Conservation (phyloP, 2,329 filamentous ascomycete genomes). For the Botrytis elliptica region DNA sequence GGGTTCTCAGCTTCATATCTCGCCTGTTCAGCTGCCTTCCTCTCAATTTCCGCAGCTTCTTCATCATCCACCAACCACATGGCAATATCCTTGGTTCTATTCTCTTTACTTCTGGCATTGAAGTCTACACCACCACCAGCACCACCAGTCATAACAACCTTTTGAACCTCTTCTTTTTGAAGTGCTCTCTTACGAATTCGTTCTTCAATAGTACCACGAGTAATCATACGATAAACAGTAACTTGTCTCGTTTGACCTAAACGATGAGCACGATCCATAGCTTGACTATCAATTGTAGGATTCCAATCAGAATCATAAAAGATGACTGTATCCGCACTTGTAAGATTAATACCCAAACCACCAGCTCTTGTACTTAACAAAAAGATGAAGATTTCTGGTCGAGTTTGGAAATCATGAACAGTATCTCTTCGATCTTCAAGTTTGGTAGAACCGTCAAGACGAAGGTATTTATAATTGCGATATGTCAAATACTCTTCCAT, state of each 20-base stretch:
- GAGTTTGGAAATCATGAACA: conserved; percentile 92
- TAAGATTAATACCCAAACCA: conserved; percentile 97
- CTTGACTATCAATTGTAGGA: conserved; percentile 96
- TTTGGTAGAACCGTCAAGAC: conserved; percentile 94
- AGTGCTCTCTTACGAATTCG: conserved; percentile 94
- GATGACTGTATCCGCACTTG: conserved; percentile 94
- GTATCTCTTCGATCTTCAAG: conserved; percentile 95
- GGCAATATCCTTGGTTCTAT: conserved; percentile 95
- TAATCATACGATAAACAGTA: conserved; percentile 96
- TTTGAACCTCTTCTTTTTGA: conserved; percentile 98
- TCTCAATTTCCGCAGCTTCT: conserved; percentile 89
- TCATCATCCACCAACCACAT: conserved; percentile 99
- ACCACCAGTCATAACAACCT: conserved; percentile 91
- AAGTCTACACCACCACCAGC: conserved; percentile 85
- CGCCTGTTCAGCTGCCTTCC: conserved; percentile 82
- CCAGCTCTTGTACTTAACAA: conserved; percentile 92
- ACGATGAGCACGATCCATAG: conserved; percentile 98
- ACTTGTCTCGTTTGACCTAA: conserved; percentile 94
- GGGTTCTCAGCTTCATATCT: conserved; percentile 58
- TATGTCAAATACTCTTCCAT: conserved; percentile 99
- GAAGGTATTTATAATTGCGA: conserved; percentile 98
- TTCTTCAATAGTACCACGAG: conserved; percentile 93
- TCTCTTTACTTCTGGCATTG: conserved; percentile 86
- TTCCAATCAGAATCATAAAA: conserved; percentile 99
- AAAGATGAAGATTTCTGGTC: conserved; percentile 95